Evolutionary conservation across 2,329 filamentous ascomycete genomes (phyloP).

Genomic region (Arachnomyces sp.): DNA sequence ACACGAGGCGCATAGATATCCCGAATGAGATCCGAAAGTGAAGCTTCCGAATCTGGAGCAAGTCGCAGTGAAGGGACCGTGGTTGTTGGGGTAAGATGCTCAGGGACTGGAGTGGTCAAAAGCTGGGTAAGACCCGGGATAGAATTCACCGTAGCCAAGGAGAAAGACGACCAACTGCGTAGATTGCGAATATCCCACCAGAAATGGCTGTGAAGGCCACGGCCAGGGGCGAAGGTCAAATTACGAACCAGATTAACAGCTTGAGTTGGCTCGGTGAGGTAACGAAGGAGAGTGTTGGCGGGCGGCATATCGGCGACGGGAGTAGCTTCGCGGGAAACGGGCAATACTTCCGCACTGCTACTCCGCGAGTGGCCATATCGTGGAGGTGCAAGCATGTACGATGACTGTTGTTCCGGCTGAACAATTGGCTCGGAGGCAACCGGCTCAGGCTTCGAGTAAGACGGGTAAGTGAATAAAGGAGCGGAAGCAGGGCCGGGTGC

Average conservation of each 20-base stretch:
- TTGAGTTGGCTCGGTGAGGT: conserved; percentile 73
- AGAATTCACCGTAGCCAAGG: conserved; percentile 59
- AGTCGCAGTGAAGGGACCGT: conserved; percentile 42
- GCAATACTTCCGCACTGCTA: conserved; percentile 20
- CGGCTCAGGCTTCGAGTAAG: conserved; percentile 23
- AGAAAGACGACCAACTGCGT: conserved; percentile 76
- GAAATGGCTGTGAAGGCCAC: conserved; percentile 70
- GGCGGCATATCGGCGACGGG: conserved; percentile 19
- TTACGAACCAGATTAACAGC: conserved; percentile 74
- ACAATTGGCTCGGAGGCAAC: conserved; percentile 35
- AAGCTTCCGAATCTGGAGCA: conserved; percentile 69
- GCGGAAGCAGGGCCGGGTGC: conserved; percentile 14
- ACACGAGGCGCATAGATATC: conserved; percentile 78
- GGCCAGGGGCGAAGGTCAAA: conserved; percentile 59
- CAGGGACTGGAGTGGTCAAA: conserved; percentile 59
- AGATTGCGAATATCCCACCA: conserved; percentile 96
- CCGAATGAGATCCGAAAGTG: conserved; percentile 67
- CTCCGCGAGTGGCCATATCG: conserved; percentile 21
- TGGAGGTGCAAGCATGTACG: conserved; percentile 23
- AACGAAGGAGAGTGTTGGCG: conserved; percentile 65
- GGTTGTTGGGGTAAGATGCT: conserved; percentile 31
- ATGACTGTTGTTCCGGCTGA: conserved; percentile 26
- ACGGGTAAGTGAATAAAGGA: conserved; percentile 37
- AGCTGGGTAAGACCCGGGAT: conserved; percentile 67
- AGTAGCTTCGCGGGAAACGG: conserved; percentile 19